phyloP scores from a whole-genome alignment of 2,329 filamentous ascomycete genomes.

The Sarocladium brachiariae region DNA sequence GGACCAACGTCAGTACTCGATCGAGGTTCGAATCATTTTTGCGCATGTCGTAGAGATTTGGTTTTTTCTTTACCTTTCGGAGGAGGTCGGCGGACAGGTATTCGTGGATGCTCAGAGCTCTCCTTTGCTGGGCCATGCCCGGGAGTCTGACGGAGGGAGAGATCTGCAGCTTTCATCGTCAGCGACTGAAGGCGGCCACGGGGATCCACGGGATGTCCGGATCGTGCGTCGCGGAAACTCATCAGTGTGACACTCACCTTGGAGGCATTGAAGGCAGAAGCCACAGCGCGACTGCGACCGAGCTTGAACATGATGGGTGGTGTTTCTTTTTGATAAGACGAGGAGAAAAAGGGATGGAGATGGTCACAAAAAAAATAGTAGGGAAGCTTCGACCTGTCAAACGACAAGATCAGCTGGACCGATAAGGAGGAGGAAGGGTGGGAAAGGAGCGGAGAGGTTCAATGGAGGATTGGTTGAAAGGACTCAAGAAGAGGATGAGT shows the following conservation, averaged over 20 bases:
- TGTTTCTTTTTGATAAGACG: not conserved
- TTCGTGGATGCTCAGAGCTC: slow-evolving; percentile 94
- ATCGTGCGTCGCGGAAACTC: no score
- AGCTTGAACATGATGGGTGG: slow-evolving; percentile 72
- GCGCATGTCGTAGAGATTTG: slow-evolving; percentile 12
- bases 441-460: slow-evolving; percentile 10
- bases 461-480: not conserved
- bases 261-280: slow-evolving; percentile 70
- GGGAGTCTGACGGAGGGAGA: slow-evolving; percentile 50
- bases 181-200: not conserved
- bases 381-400: slow-evolving; percentile 5
- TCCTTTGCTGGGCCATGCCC: slow-evolving; percentile 68
- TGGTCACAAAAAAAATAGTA: not conserved
- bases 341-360: not conserved
- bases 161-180: slow-evolving; percentile 19
- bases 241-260: slow-evolving; percentile 49
- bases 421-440: not conserved
- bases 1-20: slow-evolving; percentile 16
- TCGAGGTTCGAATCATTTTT: slow-evolving; percentile 14
- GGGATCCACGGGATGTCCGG: not conserved
- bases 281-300: slow-evolving; percentile 72
- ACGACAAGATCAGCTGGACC: slow-evolving; percentile 11
- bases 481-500: slow-evolving; percentile 5
- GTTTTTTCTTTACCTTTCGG: slow-evolving; percentile 48
- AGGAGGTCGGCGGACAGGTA: slow-evolving; percentile 93